Percentiles rank a stretch among this genome's conserved stretches.
These are phyloP conservation scores for Pontederia paniculata DNA, from an alignment of 176 grass and related monocot genomes.

Conservation along the genomic window DNA sequence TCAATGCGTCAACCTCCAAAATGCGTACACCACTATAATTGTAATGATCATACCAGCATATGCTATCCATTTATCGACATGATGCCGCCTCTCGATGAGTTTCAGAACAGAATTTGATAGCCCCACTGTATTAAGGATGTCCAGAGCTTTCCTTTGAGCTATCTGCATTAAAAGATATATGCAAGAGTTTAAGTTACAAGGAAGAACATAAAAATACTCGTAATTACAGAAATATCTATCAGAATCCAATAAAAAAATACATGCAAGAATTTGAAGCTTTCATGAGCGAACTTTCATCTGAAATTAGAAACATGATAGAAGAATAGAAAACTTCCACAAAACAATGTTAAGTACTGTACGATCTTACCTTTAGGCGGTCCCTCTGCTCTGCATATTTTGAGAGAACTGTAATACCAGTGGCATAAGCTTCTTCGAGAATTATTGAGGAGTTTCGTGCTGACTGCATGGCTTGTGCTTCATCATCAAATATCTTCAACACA, in stretches of 20 bases:
- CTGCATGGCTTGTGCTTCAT: constrained; percentile 81
- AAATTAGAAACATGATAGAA: too few relatives aligned
- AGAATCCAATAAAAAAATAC: too few relatives aligned
- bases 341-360: background rate
- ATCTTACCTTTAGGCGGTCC: constrained; percentile 73
- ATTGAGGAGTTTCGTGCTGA: constrained; percentile 66
- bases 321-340: too few relatives aligned
- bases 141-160: constrained; percentile 92
- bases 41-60: constrained; percentile 72
- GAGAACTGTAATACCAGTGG: constrained; percentile 78
- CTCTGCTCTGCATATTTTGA: constrained; percentile 82
- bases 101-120: constrained; percentile 85
- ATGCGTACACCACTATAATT: constrained; percentile 45
- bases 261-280: too few relatives aligned
- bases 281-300: too few relatives aligned
- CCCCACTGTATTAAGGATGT: constrained; percentile 84
- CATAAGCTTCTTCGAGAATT: constrained; percentile 76
- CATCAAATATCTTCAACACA: constrained; percentile 81
- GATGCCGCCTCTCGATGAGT: constrained; percentile 80
- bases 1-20: constrained; percentile 75
- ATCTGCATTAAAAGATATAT: constrained; percentile 37
- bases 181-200: background rate
- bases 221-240: background rate
- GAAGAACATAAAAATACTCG: background rate
- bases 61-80: constrained; percentile 78